Conservation (phyloP, 768 basidiomycete genomes). For the Lactarius sanguifluus region DNA sequence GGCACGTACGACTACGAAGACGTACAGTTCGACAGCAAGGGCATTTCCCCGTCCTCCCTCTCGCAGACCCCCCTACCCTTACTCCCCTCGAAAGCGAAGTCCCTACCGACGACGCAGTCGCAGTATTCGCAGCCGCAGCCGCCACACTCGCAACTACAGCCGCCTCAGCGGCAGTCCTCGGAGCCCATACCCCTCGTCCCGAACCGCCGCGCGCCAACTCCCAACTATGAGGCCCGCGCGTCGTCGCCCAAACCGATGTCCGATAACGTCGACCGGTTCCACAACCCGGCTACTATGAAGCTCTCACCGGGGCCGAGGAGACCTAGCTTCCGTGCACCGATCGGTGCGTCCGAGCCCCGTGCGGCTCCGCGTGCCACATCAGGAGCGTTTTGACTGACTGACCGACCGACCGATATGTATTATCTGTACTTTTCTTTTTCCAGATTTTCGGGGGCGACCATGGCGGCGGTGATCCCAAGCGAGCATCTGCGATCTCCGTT, state of each 20-base stretch:
- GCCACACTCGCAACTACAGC: too few species aligned
- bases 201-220: constrained; percentile 22
- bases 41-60: background rate
- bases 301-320: background rate
- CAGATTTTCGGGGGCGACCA: constrained; percentile 4
- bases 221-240: background rate
- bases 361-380: too few species aligned
- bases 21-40: constrained; percentile 1
- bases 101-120: background rate
- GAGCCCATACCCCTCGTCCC: constrained; percentile 21
- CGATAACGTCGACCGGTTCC: constrained; percentile 2
- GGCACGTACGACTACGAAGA: constrained; percentile 25
- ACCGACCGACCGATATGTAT: too few species aligned
- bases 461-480: background rate
- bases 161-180: background rate
- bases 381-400: background rate
- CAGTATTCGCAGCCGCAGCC: background rate
- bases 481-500: background rate
- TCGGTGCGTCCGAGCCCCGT: constrained; percentile 15
- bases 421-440: background rate
- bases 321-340: constrained; percentile 12
- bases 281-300: constrained; percentile 14
- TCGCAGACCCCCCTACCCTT: background rate
- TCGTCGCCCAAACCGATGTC: background rate
- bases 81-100: background rate